A percentile compares a stretch with the other conserved stretches of the same genome.
Evolutionary conservation across 2,329 filamentous ascomycete genomes (phyloP).

Genomic region (Microsporum ferrugineum): DNA sequence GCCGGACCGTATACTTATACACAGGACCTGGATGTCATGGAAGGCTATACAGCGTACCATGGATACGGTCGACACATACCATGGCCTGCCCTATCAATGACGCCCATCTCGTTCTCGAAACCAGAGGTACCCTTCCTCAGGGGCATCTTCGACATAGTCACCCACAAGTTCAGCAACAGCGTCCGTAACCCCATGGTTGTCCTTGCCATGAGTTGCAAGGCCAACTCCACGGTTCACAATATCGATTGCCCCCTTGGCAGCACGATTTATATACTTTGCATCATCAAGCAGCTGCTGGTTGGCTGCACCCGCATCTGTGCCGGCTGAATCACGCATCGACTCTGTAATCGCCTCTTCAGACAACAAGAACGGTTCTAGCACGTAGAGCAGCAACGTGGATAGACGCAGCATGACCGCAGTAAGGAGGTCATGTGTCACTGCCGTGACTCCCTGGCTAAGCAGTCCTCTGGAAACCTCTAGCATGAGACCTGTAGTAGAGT

Average conservation of each 20-base stretch:
- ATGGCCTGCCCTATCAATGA: no score
- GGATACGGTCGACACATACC: no score
- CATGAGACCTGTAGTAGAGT: conserved; percentile 57
- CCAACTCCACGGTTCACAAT: conserved; percentile 15
- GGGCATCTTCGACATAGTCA: conserved; percentile 37
- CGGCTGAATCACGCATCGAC: conserved; percentile 23
- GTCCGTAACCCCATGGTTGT: conserved; percentile 17
- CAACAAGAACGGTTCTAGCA: conserved; percentile 39
- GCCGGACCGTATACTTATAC: no score
- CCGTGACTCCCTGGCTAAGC: conserved; percentile 74
- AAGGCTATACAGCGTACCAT: no score
- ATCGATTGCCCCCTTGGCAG: conserved; percentile 25
- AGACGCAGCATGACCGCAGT: conserved; percentile 57
- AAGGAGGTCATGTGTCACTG: conserved; percentile 71
- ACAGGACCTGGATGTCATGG: no score
- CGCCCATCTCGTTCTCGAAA: conserved; percentile 19
- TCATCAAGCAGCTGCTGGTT: neutral
- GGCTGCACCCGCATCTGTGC: conserved; percentile 27
- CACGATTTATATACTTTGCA: conserved; percentile 20
- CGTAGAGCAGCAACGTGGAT: conserved; percentile 46
- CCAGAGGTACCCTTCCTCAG: conserved; percentile 33
- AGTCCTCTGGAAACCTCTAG: conserved; percentile 74
- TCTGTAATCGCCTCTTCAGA: conserved; percentile 29
- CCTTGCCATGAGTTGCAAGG: neutral
- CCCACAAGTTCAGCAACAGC: conserved; percentile 36